Percentiles rank a stretch among this genome's conserved stretches.
phyloP scores from a whole-genome alignment of 192 early-diverging fungal genomes.

The Coemansia sp. region DNA sequence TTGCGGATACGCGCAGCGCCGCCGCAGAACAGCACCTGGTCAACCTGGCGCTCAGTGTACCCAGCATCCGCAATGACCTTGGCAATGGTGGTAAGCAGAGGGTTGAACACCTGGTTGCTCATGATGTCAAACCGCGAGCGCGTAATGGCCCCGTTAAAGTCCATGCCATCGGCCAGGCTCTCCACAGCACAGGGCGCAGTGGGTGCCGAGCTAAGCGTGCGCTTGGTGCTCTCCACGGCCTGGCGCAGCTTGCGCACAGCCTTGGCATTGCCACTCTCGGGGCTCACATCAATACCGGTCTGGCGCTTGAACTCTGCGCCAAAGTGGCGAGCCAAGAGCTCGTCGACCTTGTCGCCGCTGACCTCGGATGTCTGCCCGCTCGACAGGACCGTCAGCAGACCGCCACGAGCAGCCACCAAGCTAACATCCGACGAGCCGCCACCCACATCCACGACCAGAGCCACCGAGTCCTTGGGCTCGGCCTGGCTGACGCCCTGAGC shows the following conservation, averaged over 20 bases:
- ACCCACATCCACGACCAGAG: slow-evolving; percentile 88
- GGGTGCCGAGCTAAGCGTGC: slow-evolving; percentile 73
- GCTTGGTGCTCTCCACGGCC: slow-evolving; percentile 90
- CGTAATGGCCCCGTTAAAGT: slow-evolving; percentile 79
- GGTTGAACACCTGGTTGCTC: slow-evolving; percentile 68
- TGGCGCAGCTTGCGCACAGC: slow-evolving; percentile 76
- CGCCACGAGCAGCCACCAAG: slow-evolving; percentile 72
- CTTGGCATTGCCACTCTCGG: slow-evolving; percentile 65
- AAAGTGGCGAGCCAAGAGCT: slow-evolving; percentile 76
- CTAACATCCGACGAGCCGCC: slow-evolving; percentile 81
- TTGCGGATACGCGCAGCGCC: slow-evolving; percentile 84
- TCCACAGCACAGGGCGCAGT: slow-evolving; percentile 91
- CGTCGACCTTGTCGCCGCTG: slow-evolving; percentile 85
- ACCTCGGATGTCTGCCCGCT: slow-evolving; percentile 74
- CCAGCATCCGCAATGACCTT: slow-evolving; percentile 64
- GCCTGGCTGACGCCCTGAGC: slow-evolving; percentile 51
- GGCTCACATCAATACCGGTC: slow-evolving; percentile 70
- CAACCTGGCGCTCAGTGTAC: slow-evolving; percentile 69
- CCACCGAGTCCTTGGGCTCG: slow-evolving; percentile 65
- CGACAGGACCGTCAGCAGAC: slow-evolving; percentile 74
- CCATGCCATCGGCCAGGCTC: slow-evolving; percentile 85
- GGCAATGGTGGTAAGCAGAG: slow-evolving; percentile 63
- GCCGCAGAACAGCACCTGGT: slow-evolving; percentile 88
- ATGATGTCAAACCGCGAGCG: slow-evolving; percentile 90
- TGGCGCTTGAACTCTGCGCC: slow-evolving; percentile 86